Evolutionary conservation across 164 flowering plant genomes (phyloP).

Genomic region (Piper longum): DNA sequence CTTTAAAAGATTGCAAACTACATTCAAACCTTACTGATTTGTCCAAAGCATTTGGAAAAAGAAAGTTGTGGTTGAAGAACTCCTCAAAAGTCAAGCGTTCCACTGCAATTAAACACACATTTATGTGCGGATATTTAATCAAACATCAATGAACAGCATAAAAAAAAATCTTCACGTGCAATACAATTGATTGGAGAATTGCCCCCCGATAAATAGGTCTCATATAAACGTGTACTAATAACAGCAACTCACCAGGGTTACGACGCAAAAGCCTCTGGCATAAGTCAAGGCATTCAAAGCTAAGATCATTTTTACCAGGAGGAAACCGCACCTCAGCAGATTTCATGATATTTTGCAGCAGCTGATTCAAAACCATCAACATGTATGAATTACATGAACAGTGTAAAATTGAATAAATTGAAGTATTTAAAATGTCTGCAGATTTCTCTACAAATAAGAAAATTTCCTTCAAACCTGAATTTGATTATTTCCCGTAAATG

Average conservation of each 20-base stretch:
- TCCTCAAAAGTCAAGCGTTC: constrained; percentile 95
- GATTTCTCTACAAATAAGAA: background rate
- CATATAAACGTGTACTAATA: background rate
- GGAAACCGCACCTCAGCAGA: constrained; percentile 77
- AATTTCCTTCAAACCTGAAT: constrained; percentile 42
- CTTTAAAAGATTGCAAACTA: background rate
- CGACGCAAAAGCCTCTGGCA: constrained; percentile 87
- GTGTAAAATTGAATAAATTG: background rate
- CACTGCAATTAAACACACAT: constrained; percentile 27
- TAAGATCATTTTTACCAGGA: constrained; percentile 39
- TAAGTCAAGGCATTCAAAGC: constrained; percentile 71
- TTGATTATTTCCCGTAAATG: constrained; percentile 82
- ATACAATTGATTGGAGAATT: background rate
- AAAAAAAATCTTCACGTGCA: background rate
- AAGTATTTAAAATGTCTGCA: background rate
- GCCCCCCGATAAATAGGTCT: background rate
- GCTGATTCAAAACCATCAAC: constrained; percentile 27
- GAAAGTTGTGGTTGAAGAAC: constrained; percentile 82
- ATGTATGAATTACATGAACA: background rate
- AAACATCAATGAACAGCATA: background rate
- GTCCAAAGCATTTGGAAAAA: constrained; percentile 25
- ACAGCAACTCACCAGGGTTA: constrained; percentile 55
- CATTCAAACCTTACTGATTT: constrained; percentile 34
- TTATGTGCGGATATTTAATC: no score
- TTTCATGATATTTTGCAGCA: constrained; percentile 84